Evolutionary conservation across 129 eudicot species (phyloP).

Genomic region (Flaveria sonorensis): DNA sequence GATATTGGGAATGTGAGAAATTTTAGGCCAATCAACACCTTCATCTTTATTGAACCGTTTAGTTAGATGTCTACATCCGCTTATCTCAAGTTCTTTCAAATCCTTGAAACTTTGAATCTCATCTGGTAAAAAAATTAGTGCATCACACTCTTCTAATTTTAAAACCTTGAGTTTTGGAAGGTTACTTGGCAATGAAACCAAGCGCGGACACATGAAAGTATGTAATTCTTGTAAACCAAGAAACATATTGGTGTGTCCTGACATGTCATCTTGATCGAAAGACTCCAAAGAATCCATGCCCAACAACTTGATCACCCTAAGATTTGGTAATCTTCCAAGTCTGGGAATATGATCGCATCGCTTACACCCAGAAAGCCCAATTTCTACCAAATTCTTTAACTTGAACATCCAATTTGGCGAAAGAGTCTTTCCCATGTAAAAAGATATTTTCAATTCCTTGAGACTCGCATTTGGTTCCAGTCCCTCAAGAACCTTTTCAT

Average conservation of each 20-base stretch:
- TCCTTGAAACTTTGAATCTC: background rate
- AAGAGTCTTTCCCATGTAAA: background rate
- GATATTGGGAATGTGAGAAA: background rate
- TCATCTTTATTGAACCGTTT: background rate
- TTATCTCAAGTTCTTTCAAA: background rate
- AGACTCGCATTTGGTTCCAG: conserved; percentile 19
- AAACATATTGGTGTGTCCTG: background rate
- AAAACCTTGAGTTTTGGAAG: background rate
- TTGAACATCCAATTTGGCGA: too few relatives aligned
- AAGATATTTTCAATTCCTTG: background rate
- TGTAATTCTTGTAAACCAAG: background rate
- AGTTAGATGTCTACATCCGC: background rate
- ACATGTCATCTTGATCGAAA: background rate
- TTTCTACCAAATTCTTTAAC: too few relatives aligned
- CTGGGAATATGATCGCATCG: too few relatives aligned
- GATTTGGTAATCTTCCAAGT: too few relatives aligned
- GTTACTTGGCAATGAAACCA: background rate
- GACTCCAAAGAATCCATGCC: background rate
- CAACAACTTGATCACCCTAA: background rate
- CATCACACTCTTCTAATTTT: background rate
- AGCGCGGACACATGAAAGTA: background rate
- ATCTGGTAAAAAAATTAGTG: too few relatives aligned
- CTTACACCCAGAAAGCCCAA: too few relatives aligned
- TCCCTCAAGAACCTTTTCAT: too few relatives aligned
- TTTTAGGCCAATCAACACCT: conserved; percentile 1